Evolutionary conservation across 257 asterid genomes (phyloP), one percentile per base, ranked within the genome.

Genomic region (Nicotiana benthamiana): DNA sequence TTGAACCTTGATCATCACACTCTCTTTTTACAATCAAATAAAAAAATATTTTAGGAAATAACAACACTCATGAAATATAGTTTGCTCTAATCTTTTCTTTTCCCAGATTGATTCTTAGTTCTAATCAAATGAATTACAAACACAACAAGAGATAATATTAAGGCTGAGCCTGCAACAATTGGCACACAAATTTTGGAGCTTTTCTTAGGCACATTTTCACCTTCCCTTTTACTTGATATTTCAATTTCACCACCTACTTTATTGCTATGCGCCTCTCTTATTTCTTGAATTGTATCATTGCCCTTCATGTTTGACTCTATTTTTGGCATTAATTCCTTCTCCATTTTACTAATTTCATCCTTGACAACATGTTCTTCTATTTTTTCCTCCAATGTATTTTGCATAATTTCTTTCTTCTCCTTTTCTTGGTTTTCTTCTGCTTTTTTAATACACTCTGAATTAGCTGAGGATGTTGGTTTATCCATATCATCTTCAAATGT

Each of bases 101-200:
- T 89, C 46, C 84, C 87, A 15, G 70, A 82, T 75, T 84, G 91
- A 75, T 75, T 83, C 85, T 87, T 95, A 60, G 84, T 86, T 82
- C 88, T 85, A 18, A 91, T 79, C 36, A 88, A 59, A 26, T 91
- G 93, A 83, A 92, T 81, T 17, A 90, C 93, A 83, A 92, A 91
- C 18, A 85, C 97, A 27, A 93, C 93, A 9, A 95, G 80, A n/a
- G 98, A 92, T 51, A 93, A 28, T 20, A 95, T 86, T 75, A 93
- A 36, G 9, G 97, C 89, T 6, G 99, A 95, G 80, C 99, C 96
- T 81, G 94, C 95, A 34, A 95, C 87, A 43, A 89, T 34, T 0
- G 97, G 97, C 18, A 83, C 79, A 82, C 93, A 95, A 67, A 90
- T 48, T 68, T 85, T 90, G 80, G 82, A 84, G 81, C 83, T 78